These are phyloP conservation scores for Insectozyma bohioensis DNA, from an alignment of 1,139 yeast species.

Conservation along the genomic window DNA sequence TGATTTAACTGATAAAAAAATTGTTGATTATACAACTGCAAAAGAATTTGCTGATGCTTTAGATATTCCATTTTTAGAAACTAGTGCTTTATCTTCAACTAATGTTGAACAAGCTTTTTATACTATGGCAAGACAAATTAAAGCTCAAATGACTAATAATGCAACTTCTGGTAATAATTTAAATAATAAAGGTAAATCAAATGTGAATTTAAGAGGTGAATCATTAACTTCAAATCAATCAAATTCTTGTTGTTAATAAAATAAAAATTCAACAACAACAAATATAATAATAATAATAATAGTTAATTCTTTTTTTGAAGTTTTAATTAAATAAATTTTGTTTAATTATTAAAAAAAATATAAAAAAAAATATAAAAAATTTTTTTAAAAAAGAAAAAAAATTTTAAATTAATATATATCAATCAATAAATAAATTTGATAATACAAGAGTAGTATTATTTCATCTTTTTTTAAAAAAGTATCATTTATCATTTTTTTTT, in stretches of 20 bases:
- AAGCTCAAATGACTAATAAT: conserved; percentile 87
- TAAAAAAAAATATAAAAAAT: too few species aligned
- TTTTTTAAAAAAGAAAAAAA: too few species aligned
- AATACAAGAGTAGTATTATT: too few species aligned
- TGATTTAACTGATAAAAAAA: conserved; percentile 90
- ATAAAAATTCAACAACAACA: not conserved
- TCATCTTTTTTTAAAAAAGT: too few species aligned
- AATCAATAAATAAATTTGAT: too few species aligned
- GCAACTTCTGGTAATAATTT: conserved; percentile 39
- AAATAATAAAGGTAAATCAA: conserved; percentile 56
- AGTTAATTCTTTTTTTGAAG: too few species aligned
- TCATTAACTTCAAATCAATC: conserved; percentile 68
- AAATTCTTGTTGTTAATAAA: conserved; percentile 73
- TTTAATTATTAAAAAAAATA: too few species aligned
- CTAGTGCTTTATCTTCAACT: conserved; percentile 92
- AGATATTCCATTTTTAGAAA: conserved; percentile 94
- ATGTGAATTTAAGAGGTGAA: conserved; percentile 88
- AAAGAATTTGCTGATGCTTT: conserved; percentile 97
- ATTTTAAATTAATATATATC: too few species aligned
- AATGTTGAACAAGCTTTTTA: conserved; percentile 98
- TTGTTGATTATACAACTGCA: conserved; percentile 94
- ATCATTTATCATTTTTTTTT: too few species aligned
- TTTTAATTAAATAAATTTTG: conserved; percentile 1
- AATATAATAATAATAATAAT: not conserved
- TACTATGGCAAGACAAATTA: conserved; percentile 98